phyloP scores from a whole-genome alignment of 768 basidiomycete species.

The Xerocomus brunneocitrinus region DNA sequence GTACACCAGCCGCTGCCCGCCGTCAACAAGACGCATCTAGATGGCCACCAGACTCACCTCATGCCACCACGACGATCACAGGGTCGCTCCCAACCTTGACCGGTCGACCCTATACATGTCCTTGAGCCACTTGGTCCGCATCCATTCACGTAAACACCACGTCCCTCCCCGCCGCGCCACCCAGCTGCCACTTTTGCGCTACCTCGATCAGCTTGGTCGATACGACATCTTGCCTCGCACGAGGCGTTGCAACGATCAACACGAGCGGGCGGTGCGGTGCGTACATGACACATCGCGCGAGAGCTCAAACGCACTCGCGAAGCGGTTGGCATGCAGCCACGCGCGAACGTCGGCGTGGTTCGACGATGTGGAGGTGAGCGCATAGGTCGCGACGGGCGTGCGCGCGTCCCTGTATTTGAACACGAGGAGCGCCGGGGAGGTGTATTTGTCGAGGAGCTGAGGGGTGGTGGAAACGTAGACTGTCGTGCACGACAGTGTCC shows the following conservation, averaged over 20 bases:
- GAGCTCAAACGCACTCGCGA: constrained; percentile 73
- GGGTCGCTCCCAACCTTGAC: constrained; percentile 35
- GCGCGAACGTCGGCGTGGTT: too few relatives aligned
- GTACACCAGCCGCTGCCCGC: too few relatives aligned
- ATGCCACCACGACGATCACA: constrained; percentile 69
- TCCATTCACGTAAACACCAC: constrained; percentile 94
- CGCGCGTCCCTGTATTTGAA: too few relatives aligned
- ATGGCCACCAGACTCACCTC: constrained; percentile 41
- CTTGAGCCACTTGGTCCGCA: constrained; percentile 78
- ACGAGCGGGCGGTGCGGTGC: constrained; percentile 58
- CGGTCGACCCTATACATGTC: constrained; percentile 84
- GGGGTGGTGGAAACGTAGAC: constrained; percentile 18
- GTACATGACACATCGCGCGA: constrained; percentile 48
- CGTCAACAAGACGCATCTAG: too few relatives aligned
- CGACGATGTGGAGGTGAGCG: too few relatives aligned
- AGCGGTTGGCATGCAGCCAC: constrained; percentile 41
- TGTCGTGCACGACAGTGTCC: not conserved
- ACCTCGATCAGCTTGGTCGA: constrained; percentile 38
- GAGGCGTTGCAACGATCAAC: constrained; percentile 31
- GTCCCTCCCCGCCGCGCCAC: constrained; percentile 27
- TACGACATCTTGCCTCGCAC: not conserved
- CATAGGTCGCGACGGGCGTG: too few relatives aligned
- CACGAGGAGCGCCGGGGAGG: too few relatives aligned
- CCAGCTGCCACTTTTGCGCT: constrained; percentile 55
- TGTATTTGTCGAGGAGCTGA: too few relatives aligned